Evolutionary conservation across 805 yeast genomes (phyloP).

Genomic region (Saturnispora sekii): DNA sequence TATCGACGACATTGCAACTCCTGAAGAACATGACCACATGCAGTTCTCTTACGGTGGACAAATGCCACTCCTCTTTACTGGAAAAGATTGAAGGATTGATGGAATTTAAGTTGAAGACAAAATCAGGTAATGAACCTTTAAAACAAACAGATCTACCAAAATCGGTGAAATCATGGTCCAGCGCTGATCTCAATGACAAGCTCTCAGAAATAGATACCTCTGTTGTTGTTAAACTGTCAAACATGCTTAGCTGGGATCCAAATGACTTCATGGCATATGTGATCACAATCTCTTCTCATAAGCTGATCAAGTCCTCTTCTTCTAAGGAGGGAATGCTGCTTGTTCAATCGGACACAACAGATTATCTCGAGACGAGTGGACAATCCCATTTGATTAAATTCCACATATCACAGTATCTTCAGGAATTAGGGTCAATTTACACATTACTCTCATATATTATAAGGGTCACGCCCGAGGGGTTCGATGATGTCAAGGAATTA

Average conservation of each 20-base stretch:
- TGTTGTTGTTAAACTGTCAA: not conserved
- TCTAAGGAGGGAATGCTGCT: not conserved
- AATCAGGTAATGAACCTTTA: too few relatives aligned
- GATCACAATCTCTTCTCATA: not conserved
- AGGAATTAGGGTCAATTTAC: constrained; percentile 2
- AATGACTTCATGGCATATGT: not conserved
- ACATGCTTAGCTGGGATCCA: constrained; percentile 1
- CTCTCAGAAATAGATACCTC: too few relatives aligned
- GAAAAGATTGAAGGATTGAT: too few relatives aligned
- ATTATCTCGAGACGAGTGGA: not conserved
- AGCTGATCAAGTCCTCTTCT: not conserved
- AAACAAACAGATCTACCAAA: too few relatives aligned
- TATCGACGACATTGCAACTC: too few relatives aligned
- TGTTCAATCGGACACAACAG: not conserved
- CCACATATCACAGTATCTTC: constrained; percentile 2
- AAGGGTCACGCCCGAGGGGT: not conserved
- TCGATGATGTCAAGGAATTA: not conserved
- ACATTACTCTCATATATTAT: not conserved
- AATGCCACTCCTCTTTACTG: too few relatives aligned
- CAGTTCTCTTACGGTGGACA: too few relatives aligned
- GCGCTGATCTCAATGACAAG: too few relatives aligned
- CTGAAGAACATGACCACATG: too few relatives aligned
- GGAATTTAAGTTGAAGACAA: too few relatives aligned
- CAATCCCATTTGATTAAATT: constrained; percentile 1
- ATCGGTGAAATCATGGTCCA: too few relatives aligned